Percentiles rank a stretch among this genome's conserved stretches.
These are phyloP conservation scores for Yueomyces sp. DNA, from an alignment of 805 yeast genomes.

Conservation along the genomic window DNA sequence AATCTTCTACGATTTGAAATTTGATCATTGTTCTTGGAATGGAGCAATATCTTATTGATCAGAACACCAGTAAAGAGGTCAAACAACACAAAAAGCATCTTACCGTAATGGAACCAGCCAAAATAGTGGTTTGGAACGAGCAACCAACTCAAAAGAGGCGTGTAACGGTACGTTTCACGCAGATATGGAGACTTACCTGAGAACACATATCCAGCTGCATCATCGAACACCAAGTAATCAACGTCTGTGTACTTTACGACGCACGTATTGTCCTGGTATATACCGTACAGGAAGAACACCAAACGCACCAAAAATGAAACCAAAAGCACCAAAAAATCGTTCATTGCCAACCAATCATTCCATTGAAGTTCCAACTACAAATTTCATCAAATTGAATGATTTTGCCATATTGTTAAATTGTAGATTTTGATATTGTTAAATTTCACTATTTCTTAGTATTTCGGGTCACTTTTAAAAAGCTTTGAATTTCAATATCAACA, in stretches of 20 bases:
- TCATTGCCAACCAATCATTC: too few relatives aligned
- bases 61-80: constrained; percentile 73
- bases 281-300: constrained; percentile 62
- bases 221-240: constrained; percentile 87
- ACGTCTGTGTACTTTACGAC: constrained; percentile 84
- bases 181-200: constrained; percentile 55
- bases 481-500: too few relatives aligned
- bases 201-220: constrained; percentile 67
- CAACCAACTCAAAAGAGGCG: constrained; percentile 81
- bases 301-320: constrained; percentile 31
- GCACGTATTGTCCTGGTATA: constrained; percentile 73
- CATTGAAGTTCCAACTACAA: too few relatives aligned
- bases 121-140: constrained; percentile 49
- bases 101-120: constrained; percentile 58
- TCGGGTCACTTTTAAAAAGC: too few relatives aligned
- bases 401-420: too few relatives aligned
- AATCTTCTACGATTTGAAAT: constrained; percentile 6
- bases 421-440: too few relatives aligned
- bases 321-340: constrained; percentile 1
- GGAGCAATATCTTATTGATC: constrained; percentile 29
- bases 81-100: constrained; percentile 58
- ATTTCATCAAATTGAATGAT: too few relatives aligned
- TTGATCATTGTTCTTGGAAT: constrained; percentile 4
- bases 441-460: too few relatives aligned
- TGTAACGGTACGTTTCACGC: constrained; percentile 85